Conservation (phyloP, 129 eudicot genomes). For the Flaveria bidentis region DNA sequence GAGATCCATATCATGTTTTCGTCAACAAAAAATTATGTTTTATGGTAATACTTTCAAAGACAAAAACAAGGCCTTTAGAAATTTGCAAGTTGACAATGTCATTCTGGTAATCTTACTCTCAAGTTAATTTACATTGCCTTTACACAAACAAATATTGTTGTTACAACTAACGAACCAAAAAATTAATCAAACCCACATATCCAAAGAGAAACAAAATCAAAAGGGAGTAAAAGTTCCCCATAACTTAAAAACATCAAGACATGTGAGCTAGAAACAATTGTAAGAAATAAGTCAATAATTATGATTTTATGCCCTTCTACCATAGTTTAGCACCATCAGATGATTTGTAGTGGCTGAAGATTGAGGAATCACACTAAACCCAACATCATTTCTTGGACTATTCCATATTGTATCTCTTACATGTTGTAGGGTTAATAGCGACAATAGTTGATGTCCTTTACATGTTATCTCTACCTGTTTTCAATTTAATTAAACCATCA, state of each 20-base stretch:
- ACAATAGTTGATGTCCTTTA: constrained; percentile 69
- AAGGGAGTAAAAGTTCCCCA: constrained; percentile 35
- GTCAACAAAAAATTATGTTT: too few relatives aligned
- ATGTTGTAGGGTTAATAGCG: constrained; percentile 67
- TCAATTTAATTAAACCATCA: neutral
- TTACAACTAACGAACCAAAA: constrained; percentile 31
- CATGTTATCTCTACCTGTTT: constrained; percentile 84
- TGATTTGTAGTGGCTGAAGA: constrained; percentile 44
- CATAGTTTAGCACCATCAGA: constrained; percentile 60
- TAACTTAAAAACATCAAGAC: constrained; percentile 31
- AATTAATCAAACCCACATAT: constrained; percentile 31
- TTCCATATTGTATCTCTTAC: constrained; percentile 79
- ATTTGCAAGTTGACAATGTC: neutral
- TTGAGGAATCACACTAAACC: constrained; percentile 31
- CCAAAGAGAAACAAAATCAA: constrained; percentile 20
- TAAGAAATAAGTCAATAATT: neutral
- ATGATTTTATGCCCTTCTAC: constrained; percentile 34
- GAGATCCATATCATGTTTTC: too few relatives aligned
- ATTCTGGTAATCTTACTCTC: neutral
- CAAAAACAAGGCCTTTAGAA: neutral
- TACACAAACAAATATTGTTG: constrained; percentile 19
- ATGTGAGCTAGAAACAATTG: constrained; percentile 27
- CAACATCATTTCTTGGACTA: constrained; percentile 31
- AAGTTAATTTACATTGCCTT: constrained; percentile 25
- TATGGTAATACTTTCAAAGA: neutral